Evolutionary conservation across 306 rosid genomes (phyloP).

Genomic region (Prunus campanulata): DNA sequence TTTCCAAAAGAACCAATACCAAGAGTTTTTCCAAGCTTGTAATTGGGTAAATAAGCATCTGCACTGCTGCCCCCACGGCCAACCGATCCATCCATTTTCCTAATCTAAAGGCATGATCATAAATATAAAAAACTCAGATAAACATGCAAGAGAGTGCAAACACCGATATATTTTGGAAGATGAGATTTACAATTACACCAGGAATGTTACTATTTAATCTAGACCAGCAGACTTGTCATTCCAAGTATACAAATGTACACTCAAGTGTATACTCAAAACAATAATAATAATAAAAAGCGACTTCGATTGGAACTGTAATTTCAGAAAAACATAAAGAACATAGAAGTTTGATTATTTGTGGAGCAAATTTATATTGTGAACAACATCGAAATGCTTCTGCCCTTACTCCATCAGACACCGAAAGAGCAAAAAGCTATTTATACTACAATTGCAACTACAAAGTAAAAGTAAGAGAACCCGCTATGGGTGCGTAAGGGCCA

Average conservation of each 20-base stretch:
- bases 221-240: background rate
- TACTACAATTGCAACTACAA: background rate
- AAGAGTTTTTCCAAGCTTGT: slow-evolving; percentile 92
- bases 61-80: slow-evolving; percentile 48
- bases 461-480: background rate
- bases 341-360: background rate
- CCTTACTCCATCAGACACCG: background rate
- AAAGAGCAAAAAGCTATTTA: background rate
- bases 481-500: no score
- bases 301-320: background rate
- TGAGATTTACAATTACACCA: background rate
- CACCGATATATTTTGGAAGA: background rate
- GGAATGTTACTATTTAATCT: background rate
- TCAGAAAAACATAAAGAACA: background rate
- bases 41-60: slow-evolving; percentile 60
- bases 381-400: background rate
- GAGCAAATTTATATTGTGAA: background rate
- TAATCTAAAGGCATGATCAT: background rate
- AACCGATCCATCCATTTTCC: slow-evolving; percentile 53
- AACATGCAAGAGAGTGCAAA: background rate
- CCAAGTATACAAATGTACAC: background rate
- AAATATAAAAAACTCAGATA: background rate
- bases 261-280: no score
- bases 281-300: background rate
- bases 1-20: slow-evolving; percentile 91